A percentile compares a stretch with the other conserved stretches of the same genome.
phyloP scores from a whole-genome alignment of 768 basidiomycete species.

The Candolleomyces efflorescens region DNA sequence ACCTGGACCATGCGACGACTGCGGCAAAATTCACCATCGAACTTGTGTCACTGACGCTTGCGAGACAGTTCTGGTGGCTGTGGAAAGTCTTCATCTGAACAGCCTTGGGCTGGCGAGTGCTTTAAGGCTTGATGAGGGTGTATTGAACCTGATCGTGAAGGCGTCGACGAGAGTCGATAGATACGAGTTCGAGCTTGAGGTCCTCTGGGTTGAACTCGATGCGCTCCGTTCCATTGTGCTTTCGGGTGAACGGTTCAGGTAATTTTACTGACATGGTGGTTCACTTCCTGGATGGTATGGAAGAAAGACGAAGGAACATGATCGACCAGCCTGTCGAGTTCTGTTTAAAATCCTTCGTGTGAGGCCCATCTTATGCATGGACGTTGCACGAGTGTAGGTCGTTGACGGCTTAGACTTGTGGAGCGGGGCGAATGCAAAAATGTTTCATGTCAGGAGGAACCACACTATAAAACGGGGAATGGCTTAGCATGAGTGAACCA shows the following conservation, averaged over 20 bases:
- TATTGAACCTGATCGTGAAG: constrained; percentile 1
- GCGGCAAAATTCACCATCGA: background rate
- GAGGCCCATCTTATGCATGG: no score
- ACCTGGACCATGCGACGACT: background rate
- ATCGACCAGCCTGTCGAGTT: no score
- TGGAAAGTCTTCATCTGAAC: constrained; percentile 1
- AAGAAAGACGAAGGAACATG: no score
- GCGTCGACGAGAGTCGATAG: background rate
- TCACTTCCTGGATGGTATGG: no score
- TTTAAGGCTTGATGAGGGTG: background rate
- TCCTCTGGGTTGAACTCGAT: background rate
- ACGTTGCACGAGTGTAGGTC: no score
- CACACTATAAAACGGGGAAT: no score
- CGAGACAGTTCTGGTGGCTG: background rate
- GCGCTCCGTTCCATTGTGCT: background rate
- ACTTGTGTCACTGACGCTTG: background rate
- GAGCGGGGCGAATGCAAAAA: no score
- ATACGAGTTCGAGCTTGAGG: background rate
- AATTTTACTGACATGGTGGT: background rate
- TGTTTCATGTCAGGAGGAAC: no score
- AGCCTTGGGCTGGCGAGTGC: background rate
- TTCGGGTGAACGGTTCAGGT: background rate
- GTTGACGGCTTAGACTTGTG: no score
- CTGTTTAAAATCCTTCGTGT: no score
- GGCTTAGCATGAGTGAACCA: no score